A percentile compares a stretch with the other conserved stretches of the same genome.
Evolutionary conservation across 2,329 filamentous ascomycete genomes (phyloP).

Genomic region (Elsinoe ampelina): DNA sequence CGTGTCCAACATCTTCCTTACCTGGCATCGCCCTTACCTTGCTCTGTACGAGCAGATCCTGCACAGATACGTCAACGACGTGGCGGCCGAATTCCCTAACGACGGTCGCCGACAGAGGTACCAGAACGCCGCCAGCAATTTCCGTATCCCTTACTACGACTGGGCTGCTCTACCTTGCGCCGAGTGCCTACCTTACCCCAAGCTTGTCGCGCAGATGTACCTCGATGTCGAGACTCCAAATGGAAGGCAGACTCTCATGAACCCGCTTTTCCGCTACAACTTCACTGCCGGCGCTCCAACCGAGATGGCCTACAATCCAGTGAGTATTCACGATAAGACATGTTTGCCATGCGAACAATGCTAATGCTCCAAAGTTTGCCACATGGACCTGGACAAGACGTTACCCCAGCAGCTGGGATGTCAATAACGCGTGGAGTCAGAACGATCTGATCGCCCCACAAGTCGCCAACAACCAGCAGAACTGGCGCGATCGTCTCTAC

Average conservation of each 20-base stretch:
- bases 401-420: conserved; percentile 37
- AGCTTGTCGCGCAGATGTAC: conserved; percentile 30
- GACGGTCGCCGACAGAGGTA: conserved; percentile 30
- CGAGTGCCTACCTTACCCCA: conserved; percentile 29
- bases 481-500: conserved; percentile 53
- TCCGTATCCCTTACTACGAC: conserved; percentile 41
- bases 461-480: conserved; percentile 44
- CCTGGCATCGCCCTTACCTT: conserved; percentile 79
- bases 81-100: conserved; percentile 34
- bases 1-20: conserved; percentile 62
- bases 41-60: conserved; percentile 47
- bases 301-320: conserved; percentile 51
- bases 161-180: conserved; percentile 33
- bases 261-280: conserved; percentile 28
- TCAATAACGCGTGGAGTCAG: conserved; percentile 44
- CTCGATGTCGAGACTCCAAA: conserved; percentile 30
- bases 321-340: conserved; percentile 31
- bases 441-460: conserved; percentile 47
- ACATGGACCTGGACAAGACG: conserved; percentile 53
- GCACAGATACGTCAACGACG: conserved; percentile 32
- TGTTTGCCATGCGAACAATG: not conserved
- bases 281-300: conserved; percentile 46
- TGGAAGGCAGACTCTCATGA: conserved; percentile 25
- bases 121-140: conserved; percentile 31
- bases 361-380: conserved; percentile 40